A percentile compares a stretch with the other conserved stretches of the same genome.
phyloP scores from a whole-genome alignment of 176 grass and related monocot genomes.

The Triticum aestivum region IWGSC_CS_RefSeq_v2.1 NC_057803.1:375868550-375869049 shows the following conservation, averaged over 20 bases:
- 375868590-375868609: background rate
- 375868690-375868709: conserved; percentile 74
- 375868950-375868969: background rate
- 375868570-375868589: background rate
- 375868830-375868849: background rate
- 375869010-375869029: conserved; percentile 41
- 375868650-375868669: background rate
- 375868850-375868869: background rate
- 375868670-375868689: conserved; percentile 68
- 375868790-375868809: conserved; percentile 38
- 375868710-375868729: conserved; percentile 85
- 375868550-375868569: background rate
- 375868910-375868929: conserved; percentile 6
- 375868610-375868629: background rate
- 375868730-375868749: conserved; percentile 55
- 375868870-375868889: background rate
- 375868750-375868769: conserved; percentile 81
- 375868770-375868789: conserved; percentile 79
- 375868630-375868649: conserved; percentile 22
- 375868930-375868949: conserved; percentile 12
- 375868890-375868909: conserved; percentile 2
- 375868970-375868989: background rate
- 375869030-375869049: background rate
- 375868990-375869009: conserved; percentile 16
- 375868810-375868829: conserved; percentile 11